phyloP scores from a whole-genome alignment of 805 yeast genomes.

The Saturnispora besseyi region DNA sequence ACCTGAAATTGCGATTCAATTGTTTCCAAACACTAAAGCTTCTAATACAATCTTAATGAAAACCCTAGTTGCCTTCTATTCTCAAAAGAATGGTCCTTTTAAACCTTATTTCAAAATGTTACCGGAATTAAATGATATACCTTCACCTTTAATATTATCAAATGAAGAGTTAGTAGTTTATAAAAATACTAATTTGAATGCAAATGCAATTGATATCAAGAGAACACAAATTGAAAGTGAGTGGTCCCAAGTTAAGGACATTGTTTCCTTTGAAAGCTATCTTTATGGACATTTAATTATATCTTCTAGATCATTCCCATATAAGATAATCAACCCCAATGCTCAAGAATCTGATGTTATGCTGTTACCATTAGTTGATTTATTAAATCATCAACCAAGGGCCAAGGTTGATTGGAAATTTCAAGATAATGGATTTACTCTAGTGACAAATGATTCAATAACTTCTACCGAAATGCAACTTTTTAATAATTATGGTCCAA shows the following conservation, averaged over 20 bases:
- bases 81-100: background rate
- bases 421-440: slow-evolving; percentile 23
- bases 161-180: slow-evolving; percentile 32
- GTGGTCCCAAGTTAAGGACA: slow-evolving; percentile 30
- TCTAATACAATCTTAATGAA: slow-evolving; percentile 10
- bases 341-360: slow-evolving; percentile 31
- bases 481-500: slow-evolving; percentile 79
- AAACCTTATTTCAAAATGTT: slow-evolving; percentile 39
- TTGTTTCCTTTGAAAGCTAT: slow-evolving; percentile 42
- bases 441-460: background rate
- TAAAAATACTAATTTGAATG: slow-evolving; percentile 43
- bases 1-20: slow-evolving; percentile 17
- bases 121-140: slow-evolving; percentile 37
- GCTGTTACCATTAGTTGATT: slow-evolving; percentile 69
- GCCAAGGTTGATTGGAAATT: slow-evolving; percentile 57
- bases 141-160: slow-evolving; percentile 58
- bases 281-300: slow-evolving; percentile 69
- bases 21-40: slow-evolving; percentile 5
- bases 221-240: slow-evolving; percentile 40
- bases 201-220: slow-evolving; percentile 43
- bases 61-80: slow-evolving; percentile 14
- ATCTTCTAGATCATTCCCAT: slow-evolving; percentile 78
- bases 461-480: slow-evolving; percentile 20
- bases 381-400: slow-evolving; percentile 61
- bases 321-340: slow-evolving; percentile 36